Conservation (phyloP, 2,329 filamentous ascomycete species). For the Penicillium sp. region DNA sequence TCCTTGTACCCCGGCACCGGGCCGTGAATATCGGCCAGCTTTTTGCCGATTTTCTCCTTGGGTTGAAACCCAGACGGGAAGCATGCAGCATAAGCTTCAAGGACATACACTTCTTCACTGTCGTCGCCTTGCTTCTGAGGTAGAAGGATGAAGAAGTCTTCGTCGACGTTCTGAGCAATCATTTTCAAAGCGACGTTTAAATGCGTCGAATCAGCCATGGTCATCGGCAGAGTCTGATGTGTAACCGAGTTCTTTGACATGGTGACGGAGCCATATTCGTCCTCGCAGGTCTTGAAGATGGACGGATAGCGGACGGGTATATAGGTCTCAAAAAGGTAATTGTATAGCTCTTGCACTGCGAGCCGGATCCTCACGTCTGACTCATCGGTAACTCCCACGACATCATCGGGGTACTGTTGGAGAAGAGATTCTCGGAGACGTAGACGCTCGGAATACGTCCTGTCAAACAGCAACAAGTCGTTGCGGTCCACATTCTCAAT, state of each 20-base stretch:
- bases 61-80: slow-evolving; percentile 63
- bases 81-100: slow-evolving; percentile 59
- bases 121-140: slow-evolving; percentile 19
- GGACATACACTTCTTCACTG: slow-evolving; percentile 48
- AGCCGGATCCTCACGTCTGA: neutral
- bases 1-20: slow-evolving; percentile 61
- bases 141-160: slow-evolving; percentile 60
- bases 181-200: neutral
- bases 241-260: neutral
- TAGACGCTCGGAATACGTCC: neutral
- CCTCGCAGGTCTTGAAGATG: slow-evolving; percentile 40
- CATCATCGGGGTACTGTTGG: neutral
- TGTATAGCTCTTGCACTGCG: slow-evolving; percentile 4
- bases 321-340: neutral
- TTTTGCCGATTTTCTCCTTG: slow-evolving; percentile 55
- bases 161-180: slow-evolving; percentile 54
- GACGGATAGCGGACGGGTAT: neutral
- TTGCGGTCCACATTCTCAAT: slow-evolving; percentile 1
- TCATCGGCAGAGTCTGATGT: neutral
- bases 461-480: neutral
- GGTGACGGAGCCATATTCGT: neutral
- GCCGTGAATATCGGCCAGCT: slow-evolving; percentile 58
- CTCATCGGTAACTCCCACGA: neutral
- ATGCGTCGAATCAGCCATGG: neutral
- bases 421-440: neutral